phyloP scores from a whole-genome alignment of 345 rosid genomes.

The Hibiscus trionum region DNA sequence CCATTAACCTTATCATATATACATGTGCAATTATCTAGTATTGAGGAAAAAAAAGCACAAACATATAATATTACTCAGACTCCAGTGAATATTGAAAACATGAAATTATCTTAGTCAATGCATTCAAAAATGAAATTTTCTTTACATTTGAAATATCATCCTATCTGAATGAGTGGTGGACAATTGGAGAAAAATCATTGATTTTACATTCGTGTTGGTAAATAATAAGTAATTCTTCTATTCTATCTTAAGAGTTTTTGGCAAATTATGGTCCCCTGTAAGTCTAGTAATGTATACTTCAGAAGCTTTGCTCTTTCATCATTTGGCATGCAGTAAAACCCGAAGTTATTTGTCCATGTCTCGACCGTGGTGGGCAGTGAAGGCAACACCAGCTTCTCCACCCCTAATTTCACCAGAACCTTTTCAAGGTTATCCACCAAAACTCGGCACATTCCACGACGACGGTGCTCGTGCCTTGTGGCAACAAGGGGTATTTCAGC shows the following conservation, averaged over 20 bases:
- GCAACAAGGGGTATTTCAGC: slow-evolving; percentile 55
- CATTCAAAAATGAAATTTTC: no score
- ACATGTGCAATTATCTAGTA: no score
- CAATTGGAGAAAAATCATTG: no score
- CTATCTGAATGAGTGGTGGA: no score
- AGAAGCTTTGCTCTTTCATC: slow-evolving; percentile 30
- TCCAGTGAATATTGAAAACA: no score
- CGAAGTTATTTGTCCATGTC: slow-evolving; percentile 28
- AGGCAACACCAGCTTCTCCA: slow-evolving; percentile 43
- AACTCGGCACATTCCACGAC: slow-evolving; percentile 43
- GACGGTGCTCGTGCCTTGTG: slow-evolving; percentile 34
- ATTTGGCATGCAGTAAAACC: slow-evolving; percentile 34
- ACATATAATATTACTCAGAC: no score
- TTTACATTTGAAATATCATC: no score
- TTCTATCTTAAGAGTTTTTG: slow-evolving; percentile 27
- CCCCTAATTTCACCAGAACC: slow-evolving; percentile 41
- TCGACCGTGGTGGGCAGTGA: slow-evolving; percentile 31
- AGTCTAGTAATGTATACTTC: slow-evolving; percentile 34
- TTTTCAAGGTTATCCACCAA: slow-evolving; percentile 44
- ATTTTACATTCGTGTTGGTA: no score
- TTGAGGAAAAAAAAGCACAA: no score
- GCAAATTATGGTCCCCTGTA: slow-evolving; percentile 43
- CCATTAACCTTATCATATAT: not conserved
- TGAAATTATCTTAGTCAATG: no score
- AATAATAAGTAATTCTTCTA: not conserved